phyloP scores from a whole-genome alignment of 2,329 filamentous ascomycete species.

The Phyllosticta paracitricarpa region DNA sequence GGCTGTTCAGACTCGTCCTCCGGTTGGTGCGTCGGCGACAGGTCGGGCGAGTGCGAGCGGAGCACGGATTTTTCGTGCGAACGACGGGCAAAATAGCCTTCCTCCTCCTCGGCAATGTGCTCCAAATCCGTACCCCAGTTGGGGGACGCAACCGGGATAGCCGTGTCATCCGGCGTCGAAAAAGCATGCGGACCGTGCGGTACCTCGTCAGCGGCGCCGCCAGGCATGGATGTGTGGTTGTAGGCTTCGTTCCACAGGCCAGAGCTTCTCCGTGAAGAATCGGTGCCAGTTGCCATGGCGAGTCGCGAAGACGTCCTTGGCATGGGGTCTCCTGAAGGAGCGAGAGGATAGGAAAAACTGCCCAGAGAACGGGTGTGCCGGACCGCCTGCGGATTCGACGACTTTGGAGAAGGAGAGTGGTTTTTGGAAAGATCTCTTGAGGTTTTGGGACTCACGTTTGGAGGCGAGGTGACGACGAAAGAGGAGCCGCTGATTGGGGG shows the following conservation, averaged over 20 bases:
- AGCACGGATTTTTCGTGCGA: constrained; percentile 18
- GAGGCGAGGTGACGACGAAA: neutral
- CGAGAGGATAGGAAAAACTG: constrained; percentile 46
- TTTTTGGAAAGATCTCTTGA: neutral
- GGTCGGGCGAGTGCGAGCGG: constrained; percentile 9
- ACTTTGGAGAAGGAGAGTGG: constrained; percentile 11
- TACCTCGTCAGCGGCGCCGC: constrained; percentile 19
- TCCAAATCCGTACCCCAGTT: constrained; percentile 31
- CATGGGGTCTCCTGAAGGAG: neutral
- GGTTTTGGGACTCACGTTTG: constrained; percentile 15
- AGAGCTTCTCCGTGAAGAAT: constrained; percentile 18
- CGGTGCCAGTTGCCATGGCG: constrained; percentile 11
- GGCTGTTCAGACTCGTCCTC: neutral
- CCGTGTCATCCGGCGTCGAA: constrained; percentile 32
- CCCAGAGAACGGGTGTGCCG: constrained; percentile 33
- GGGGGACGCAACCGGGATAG: constrained; percentile 28
- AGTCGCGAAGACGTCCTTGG: constrained; percentile 29
- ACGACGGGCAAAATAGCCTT: constrained; percentile 16
- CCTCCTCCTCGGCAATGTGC: constrained; percentile 25
- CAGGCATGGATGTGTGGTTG: constrained; percentile 11
- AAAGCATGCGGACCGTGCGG: constrained; percentile 28
- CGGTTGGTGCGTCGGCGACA: constrained; percentile 8
- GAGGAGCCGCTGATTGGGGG: neutral
- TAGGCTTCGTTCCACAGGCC: constrained; percentile 23
- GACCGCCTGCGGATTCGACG: constrained; percentile 15